Conservation (phyloP, 805 yeast genomes). For the Starmerella stellata region DNA sequence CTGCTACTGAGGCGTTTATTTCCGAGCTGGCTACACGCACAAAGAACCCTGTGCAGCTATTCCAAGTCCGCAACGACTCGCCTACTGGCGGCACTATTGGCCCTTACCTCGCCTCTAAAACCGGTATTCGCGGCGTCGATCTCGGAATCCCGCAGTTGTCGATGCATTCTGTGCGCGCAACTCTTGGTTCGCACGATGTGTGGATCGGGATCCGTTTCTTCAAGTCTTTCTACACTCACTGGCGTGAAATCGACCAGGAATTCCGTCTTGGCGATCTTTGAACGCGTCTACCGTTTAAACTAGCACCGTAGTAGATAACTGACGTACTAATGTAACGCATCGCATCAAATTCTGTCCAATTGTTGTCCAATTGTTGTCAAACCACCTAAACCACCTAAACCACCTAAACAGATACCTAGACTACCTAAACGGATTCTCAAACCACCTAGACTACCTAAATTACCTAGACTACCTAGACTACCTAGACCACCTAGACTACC, state of each 20-base stretch:
- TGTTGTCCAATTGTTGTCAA: too few relatives aligned
- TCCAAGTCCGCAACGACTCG: slow-evolving; percentile 72
- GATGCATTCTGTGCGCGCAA: slow-evolving; percentile 75
- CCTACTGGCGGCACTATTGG: slow-evolving; percentile 86
- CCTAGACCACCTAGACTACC: too few relatives aligned
- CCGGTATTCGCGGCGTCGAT: slow-evolving; percentile 42
- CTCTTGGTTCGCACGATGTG: slow-evolving; percentile 60
- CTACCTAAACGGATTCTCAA: too few relatives aligned
- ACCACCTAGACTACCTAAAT: too few relatives aligned
- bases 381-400: too few relatives aligned
- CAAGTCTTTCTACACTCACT: slow-evolving; percentile 45
- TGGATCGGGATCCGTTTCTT: slow-evolving; percentile 59
- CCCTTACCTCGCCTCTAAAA: slow-evolving; percentile 29
- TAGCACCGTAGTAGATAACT: too few relatives aligned
- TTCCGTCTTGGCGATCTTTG: slow-evolving; percentile 20
- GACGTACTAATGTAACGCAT: too few relatives aligned
- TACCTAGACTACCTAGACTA: too few relatives aligned
- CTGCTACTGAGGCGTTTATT: slow-evolving; percentile 48
- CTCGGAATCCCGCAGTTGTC: slow-evolving; percentile 68
- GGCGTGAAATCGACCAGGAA: slow-evolving; percentile 36
- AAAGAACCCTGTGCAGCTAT: slow-evolving; percentile 50
- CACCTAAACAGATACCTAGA: too few relatives aligned
- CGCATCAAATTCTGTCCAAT: too few relatives aligned
- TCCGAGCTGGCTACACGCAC: slow-evolving; percentile 52
- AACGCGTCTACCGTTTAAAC: too few relatives aligned